phyloP scores from a whole-genome alignment of 129 eudicot genomes.

The Flaveria robusta region DNA sequence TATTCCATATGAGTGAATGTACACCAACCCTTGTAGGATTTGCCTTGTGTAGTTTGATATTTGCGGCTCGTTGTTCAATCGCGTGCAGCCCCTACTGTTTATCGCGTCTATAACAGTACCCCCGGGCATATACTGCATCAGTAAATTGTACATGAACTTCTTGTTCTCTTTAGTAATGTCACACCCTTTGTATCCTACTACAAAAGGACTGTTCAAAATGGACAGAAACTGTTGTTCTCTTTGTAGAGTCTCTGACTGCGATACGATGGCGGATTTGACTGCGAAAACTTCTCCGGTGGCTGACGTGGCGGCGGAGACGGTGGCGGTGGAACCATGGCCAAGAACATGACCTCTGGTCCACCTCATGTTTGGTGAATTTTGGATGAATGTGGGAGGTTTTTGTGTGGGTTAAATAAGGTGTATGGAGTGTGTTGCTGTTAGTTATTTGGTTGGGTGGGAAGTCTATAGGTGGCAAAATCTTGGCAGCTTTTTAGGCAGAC shows the following conservation, averaged over 20 bases:
- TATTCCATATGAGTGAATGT: constrained; percentile 60
- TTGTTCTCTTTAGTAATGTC: constrained; percentile 52
- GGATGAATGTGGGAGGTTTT: constrained; percentile 23
- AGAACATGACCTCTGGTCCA: constrained; percentile 79
- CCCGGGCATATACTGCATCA: constrained; percentile 60
- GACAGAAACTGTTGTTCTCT: constrained; percentile 64
- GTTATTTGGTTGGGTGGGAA: constrained; percentile 64
- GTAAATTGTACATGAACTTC: constrained; percentile 51
- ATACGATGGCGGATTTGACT: constrained; percentile 54
- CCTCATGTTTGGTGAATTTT: constrained; percentile 44
- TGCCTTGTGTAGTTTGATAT: constrained; percentile 55
- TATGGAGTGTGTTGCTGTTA: constrained; percentile 5
- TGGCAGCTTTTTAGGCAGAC: constrained; percentile 46
- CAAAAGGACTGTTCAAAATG: constrained; percentile 43
- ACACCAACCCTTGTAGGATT: constrained; percentile 58
- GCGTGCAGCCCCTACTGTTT: constrained; percentile 18
- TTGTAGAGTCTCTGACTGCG: constrained; percentile 49
- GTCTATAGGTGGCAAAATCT: constrained; percentile 44
- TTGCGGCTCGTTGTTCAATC: constrained; percentile 37
- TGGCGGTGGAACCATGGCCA: constrained; percentile 84
- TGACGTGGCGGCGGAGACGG: constrained; percentile 58
- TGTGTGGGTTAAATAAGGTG: constrained; percentile 36
- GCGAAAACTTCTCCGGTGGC: constrained; percentile 54
- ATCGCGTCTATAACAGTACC: constrained; percentile 61
- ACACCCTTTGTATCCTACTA: constrained; percentile 61